Percentiles rank a stretch among this genome's conserved stretches.
Evolutionary conservation across 768 basidiomycete species (phyloP).

Genomic region (Kwoniella sp.): DNA sequence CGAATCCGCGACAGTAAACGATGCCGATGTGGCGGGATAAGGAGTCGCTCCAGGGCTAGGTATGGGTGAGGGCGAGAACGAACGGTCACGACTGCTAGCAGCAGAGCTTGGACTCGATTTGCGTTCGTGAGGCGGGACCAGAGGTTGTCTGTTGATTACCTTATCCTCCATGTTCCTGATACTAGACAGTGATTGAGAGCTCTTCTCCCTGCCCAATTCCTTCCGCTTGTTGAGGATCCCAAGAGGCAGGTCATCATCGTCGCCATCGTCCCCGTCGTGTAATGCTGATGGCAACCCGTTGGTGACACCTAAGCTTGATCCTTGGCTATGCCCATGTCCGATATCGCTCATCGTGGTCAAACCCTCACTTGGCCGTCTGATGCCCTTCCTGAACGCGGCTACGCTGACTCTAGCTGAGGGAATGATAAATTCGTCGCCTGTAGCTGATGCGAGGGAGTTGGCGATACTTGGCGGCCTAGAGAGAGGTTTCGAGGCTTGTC

Average conservation of each 20-base stretch:
- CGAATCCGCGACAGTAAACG: background rate
- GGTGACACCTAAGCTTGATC: background rate
- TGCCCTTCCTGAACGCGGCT: slow-evolving; percentile 45
- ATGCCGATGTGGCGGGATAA: background rate
- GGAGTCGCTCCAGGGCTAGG: slow-evolving; percentile 4
- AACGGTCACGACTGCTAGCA: background rate
- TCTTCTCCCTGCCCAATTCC: slow-evolving; percentile 13
- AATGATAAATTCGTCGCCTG: slow-evolving; percentile 27
- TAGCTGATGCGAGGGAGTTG: slow-evolving; percentile 24
- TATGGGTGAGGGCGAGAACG: background rate
- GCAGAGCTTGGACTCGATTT: background rate
- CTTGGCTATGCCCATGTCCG: slow-evolving; percentile 13
- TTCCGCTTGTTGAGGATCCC: slow-evolving; percentile 31
- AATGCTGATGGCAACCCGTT: slow-evolving; percentile 2
- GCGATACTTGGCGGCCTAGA: slow-evolving; percentile 46
- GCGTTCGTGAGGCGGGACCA: background rate
- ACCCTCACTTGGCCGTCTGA: slow-evolving; percentile 41
- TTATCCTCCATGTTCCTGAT: slow-evolving; percentile 1
- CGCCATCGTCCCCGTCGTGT: slow-evolving; percentile 17
- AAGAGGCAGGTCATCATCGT: slow-evolving; percentile 48
- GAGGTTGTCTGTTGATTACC: background rate
- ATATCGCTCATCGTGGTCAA: slow-evolving; percentile 24
- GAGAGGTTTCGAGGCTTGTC: background rate
- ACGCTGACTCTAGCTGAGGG: slow-evolving; percentile 33
- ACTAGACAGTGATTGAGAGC: slow-evolving; percentile 22